Evolutionary conservation across 768 basidiomycete species (phyloP), one percentile per base, ranked within the genome.

Genomic region (Collybiopsis luxurians): DNA sequence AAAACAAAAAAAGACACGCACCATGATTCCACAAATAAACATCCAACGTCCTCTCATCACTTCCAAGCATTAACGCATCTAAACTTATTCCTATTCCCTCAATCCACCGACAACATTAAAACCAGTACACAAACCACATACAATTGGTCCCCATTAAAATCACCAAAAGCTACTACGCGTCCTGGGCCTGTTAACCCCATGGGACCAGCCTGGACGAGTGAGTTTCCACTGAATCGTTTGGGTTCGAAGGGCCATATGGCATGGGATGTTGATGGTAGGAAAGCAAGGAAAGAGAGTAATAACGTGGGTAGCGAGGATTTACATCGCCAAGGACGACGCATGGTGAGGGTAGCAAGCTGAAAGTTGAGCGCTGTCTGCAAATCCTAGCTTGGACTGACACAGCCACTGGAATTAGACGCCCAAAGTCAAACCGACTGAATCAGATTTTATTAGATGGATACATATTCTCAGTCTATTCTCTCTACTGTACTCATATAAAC

Each of bases 81-180:
- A 92, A 68, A 62, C 95, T 97, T 64, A 24, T 53, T 24, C 21
- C 49, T 6, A 27, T 34, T 13, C 31, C 27, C 24, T 44, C 26
- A 55, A 11, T 56, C 11, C 19, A 24, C 31, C 13, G 31, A 5
- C 12, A 12, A 24, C 17, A 38, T 17, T 31, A 2, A 13, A 23
- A n/a, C 10, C 26, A 34, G 10, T 26, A 21, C 21, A 40, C 38
- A n/a, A 39, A 4, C 57, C 19, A 74, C 91, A 67, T 68, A 97
- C 94, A 91, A 90, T 69, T 98, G 95, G 70, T 98, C 94, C 4
- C 92, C 95, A 69, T 98, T 86, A 70, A 95, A 96, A 74, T 99
- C 96, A 30, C 95, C 97, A 64, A 92, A 91, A 7, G 95, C 95
- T 58, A 92, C 79, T 19, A 97, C 80, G 51, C 90, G 79, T 26